Percentiles rank a stretch among this genome's conserved stretches.
These are phyloP conservation scores for Eruca vesicaria DNA, from an alignment of 441 rosid species.

Conservation along the genomic window DNA sequence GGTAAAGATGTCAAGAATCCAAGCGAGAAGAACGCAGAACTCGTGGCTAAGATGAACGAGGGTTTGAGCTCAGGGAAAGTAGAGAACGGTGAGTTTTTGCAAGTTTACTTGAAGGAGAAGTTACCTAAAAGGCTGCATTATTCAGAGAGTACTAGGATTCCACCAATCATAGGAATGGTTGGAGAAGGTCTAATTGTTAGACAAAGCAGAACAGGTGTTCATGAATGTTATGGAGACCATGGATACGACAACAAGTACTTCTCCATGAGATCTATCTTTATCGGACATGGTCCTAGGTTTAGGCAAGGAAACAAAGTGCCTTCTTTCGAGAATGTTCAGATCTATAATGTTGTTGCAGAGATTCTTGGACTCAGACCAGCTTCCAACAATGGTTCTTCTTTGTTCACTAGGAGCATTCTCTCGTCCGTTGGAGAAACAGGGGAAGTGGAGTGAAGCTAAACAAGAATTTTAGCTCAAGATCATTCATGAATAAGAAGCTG, in stretches of 20 bases:
- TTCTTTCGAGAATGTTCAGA: constrained; percentile 86
- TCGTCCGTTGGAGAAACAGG: constrained; percentile 30
- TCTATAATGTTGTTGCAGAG: constrained; percentile 76
- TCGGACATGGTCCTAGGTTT: constrained; percentile 94
- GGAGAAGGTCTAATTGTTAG: constrained; percentile 77
- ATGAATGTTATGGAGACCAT: constrained; percentile 85
- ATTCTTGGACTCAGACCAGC: constrained; percentile 74
- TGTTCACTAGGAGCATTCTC: constrained; percentile 50
- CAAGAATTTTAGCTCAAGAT: background rate
- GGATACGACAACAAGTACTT: constrained; percentile 86
- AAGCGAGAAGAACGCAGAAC: constrained; percentile 29
- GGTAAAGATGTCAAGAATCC: constrained; percentile 32
- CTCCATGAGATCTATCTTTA: constrained; percentile 93
- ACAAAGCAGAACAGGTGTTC: constrained; percentile 46
- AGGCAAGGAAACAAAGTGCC: constrained; percentile 76
- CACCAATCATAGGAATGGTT: constrained; percentile 72
- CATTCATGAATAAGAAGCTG: background rate
- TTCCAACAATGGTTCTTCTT: constrained; percentile 70
- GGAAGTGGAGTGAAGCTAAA: constrained; percentile 5
- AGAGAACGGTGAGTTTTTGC: constrained; percentile 63
- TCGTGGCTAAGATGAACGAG: constrained; percentile 76
- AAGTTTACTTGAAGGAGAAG: constrained; percentile 76
- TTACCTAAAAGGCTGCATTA: constrained; percentile 80
- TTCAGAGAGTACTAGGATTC: constrained; percentile 61
- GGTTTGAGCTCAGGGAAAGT: constrained; percentile 70